A percentile compares a stretch with the other conserved stretches of the same genome.
These are phyloP conservation scores for Botrytis porri DNA, from an alignment of 2,329 filamentous ascomycete genomes.

Conservation along the genomic window DNA sequence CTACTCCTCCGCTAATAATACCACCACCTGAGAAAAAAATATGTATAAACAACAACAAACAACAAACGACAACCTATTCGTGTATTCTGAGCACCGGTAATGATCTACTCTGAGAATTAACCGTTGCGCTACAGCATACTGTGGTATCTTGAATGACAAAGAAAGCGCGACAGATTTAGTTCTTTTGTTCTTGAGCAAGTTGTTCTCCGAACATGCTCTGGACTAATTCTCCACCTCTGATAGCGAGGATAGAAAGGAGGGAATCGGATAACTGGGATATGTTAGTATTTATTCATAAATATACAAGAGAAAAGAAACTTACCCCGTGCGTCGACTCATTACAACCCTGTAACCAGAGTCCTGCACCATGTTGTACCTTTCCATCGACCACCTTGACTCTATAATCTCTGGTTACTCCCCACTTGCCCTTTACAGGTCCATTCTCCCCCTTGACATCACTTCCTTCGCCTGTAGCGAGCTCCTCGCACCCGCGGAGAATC, in stretches of 20 bases:
- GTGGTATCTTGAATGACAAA: not conserved
- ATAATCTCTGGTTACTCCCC: constrained; percentile 76
- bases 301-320: constrained; percentile 37
- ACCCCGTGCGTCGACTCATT: constrained; percentile 90
- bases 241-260: constrained; percentile 73
- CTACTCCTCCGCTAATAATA: not conserved
- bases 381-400: constrained; percentile 67
- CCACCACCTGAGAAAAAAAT: not conserved
- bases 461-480: constrained; percentile 51
- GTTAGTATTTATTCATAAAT: not conserved
- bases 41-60: not conserved
- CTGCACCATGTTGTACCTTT: constrained; percentile 66
- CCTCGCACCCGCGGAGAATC: constrained; percentile 65
- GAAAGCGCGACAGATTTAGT: not conserved
- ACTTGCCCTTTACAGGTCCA: constrained; percentile 42
- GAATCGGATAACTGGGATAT: constrained; percentile 69
- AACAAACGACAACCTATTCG: no score
- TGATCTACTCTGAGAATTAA: not conserved
- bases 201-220: constrained; percentile 62
- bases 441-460: constrained; percentile 37
- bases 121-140: not conserved
- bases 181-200: constrained; percentile 10
- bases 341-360: constrained; percentile 91
- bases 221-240: constrained; percentile 75
- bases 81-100: not conserved